Conservation (phyloP, 2,329 filamentous ascomycete genomes). For the Fusarium hainanense region DNA sequence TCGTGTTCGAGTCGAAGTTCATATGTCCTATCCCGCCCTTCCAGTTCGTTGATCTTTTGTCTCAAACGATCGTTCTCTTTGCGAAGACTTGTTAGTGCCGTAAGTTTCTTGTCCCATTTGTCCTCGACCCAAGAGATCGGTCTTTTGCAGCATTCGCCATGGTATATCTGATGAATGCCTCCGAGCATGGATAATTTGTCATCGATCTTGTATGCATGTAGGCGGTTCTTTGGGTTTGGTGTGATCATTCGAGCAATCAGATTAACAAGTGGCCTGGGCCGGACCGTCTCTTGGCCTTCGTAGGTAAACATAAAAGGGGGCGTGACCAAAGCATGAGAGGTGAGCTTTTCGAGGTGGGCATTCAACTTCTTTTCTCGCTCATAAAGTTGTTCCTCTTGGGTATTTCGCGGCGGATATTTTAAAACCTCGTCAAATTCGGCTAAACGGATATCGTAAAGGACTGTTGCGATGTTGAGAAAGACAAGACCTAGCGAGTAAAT, state of each 20-base stretch:
- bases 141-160: constrained; percentile 58
- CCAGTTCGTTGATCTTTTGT: constrained; percentile 51
- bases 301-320: constrained; percentile 54
- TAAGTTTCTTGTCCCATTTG: constrained; percentile 52
- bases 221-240: constrained; percentile 47
- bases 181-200: constrained; percentile 58
- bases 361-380: constrained; percentile 52
- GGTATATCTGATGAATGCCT: constrained; percentile 61
- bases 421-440: constrained; percentile 55
- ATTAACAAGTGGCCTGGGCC: constrained; percentile 54
- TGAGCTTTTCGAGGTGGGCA: constrained; percentile 50
- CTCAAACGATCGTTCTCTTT: constrained; percentile 50
- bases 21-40: constrained; percentile 55
- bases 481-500: constrained; percentile 62
- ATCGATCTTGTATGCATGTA: constrained; percentile 52
- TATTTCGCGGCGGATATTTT: constrained; percentile 43
- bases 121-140: constrained; percentile 52
- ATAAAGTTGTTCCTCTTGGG: constrained; percentile 49
- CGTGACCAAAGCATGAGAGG: constrained; percentile 49
- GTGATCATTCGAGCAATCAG: constrained; percentile 54
- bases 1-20: constrained; percentile 53
- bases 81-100: constrained; percentile 44
- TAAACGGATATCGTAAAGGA: constrained; percentile 55
- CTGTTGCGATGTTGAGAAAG: constrained; percentile 57
- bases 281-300: constrained; percentile 53